Percentiles rank a stretch among this genome's conserved stretches.
phyloP scores from a whole-genome alignment of 2,329 filamentous ascomycete species.

The Fusarium scirpi region DNA sequence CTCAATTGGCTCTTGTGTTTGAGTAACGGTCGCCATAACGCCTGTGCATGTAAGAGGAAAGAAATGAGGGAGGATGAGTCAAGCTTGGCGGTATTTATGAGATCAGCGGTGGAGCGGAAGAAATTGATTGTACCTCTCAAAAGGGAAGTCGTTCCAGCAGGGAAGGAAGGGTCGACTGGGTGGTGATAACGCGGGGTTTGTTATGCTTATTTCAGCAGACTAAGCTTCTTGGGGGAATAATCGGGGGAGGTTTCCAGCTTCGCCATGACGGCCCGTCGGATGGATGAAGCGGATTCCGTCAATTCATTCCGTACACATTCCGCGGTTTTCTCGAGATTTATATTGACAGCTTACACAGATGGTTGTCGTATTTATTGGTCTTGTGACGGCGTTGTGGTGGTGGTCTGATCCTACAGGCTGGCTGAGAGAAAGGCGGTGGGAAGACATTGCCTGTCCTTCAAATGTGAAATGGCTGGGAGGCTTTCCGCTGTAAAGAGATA shows the following conservation, averaged over 20 bases:
- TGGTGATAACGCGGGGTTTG: neutral
- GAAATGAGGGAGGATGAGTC: neutral
- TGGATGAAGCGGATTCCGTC: neutral
- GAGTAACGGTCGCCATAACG: slow-evolving; percentile 28
- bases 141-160: slow-evolving; percentile 10
- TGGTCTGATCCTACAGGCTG: neutral
- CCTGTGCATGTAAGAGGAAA: neutral
- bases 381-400: neutral
- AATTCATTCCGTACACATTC: neutral
- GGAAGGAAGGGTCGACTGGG: neutral
- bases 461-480: neutral
- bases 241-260: neutral
- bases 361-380: neutral
- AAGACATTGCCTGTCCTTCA: neutral
- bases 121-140: neutral
- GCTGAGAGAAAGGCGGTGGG: neutral
- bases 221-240: slow-evolving; percentile 1
- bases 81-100: neutral
- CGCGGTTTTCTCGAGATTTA: neutral
- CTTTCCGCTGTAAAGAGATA: neutral
- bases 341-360: neutral
- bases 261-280: neutral
- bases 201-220: neutral
- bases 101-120: neutral
- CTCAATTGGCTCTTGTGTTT: slow-evolving; percentile 27